phyloP scores from a whole-genome alignment of 2,329 filamentous ascomycete species.

The Clathrospora elynae region DNA sequence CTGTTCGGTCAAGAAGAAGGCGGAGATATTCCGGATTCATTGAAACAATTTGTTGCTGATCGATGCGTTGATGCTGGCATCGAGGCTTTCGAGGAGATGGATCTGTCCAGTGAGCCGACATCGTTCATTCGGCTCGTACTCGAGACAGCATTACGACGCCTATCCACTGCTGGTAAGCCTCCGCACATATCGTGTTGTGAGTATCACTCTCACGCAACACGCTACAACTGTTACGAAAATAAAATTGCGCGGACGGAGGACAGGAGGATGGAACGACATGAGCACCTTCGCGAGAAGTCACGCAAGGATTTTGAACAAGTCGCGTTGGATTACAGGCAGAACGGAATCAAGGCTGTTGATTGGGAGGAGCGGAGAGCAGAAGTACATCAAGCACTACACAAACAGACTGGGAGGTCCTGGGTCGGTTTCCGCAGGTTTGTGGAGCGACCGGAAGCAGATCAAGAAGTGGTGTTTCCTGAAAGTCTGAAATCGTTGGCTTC shows the following conservation, averaged over 20 bases:
- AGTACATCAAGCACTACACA: neutral
- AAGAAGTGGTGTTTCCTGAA: accelerated
- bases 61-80: constrained; percentile 10
- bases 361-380: constrained; percentile 4
- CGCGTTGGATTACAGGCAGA: neutral
- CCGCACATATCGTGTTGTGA: constrained; percentile 1
- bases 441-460: accelerated
- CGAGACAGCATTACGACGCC: constrained; percentile 7
- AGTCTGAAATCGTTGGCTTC: too few species aligned
- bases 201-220: constrained; percentile 17
- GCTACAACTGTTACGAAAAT: constrained; percentile 14
- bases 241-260: neutral
- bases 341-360: neutral
- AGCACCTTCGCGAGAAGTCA: neutral
- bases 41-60: constrained; percentile 22
- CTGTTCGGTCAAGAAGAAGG: constrained; percentile 11
- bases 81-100: neutral
- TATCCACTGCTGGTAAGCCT: neutral
- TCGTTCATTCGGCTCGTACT: constrained; percentile 6
- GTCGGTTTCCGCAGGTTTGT: neutral
- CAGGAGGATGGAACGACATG: neutral
- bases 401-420: neutral
- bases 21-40: neutral
- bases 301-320: neutral
- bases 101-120: constrained; percentile 3